Evolutionary conservation across 1,139 yeast species (phyloP), one percentile per base, ranked within the genome.

Genomic region (Insectozyma bohioensis): DNA sequence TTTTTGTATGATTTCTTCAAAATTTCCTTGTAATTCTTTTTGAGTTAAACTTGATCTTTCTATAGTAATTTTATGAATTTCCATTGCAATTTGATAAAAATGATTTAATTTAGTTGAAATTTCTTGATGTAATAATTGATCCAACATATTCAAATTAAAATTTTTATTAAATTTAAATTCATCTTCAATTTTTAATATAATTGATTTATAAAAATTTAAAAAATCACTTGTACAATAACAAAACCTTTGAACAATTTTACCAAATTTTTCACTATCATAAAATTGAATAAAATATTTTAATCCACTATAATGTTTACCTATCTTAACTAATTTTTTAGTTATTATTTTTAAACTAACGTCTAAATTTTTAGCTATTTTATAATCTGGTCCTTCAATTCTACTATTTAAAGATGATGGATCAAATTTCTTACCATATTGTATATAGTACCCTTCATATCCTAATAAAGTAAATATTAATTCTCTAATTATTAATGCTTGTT

Each of bases 361-460:
- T 47, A 92, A 62, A 39, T 78, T 78, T 46, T 78, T 81, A 24
- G 85, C 82, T 18, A 86, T 73, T 43, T 78, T 73, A 56, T 72
- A 88, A 39, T 84, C 92, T 1, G 95, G 94, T 0, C 95, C 95
- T 12, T 54, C 55, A 4, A 83, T 60, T 28, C 73, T 51, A 8
- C 57, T 47, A 6, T 51, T 52, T 4, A 52, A 39, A 12, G 59
- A 54, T 0, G 42, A 33, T 0, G 78, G 76, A 47, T 80, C 76
- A 47, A 75, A 85, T 18, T 68, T 65, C 32, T 78, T 85, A 27
- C 81, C 71, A 50, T 75, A 85, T 28, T 90, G 65, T 17, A 92
- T 77, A 47, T 83, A 87, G 21, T 69, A 67, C 0, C 97, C 97
- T 53, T 88, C 95, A 26, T 76, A 62, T 1, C 97, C 97, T 31